Percentiles rank a stretch among this genome's conserved stretches.
Conservation (phyloP, 2,329 filamentous ascomycete genomes). For the Geosmithia flava region DNA sequence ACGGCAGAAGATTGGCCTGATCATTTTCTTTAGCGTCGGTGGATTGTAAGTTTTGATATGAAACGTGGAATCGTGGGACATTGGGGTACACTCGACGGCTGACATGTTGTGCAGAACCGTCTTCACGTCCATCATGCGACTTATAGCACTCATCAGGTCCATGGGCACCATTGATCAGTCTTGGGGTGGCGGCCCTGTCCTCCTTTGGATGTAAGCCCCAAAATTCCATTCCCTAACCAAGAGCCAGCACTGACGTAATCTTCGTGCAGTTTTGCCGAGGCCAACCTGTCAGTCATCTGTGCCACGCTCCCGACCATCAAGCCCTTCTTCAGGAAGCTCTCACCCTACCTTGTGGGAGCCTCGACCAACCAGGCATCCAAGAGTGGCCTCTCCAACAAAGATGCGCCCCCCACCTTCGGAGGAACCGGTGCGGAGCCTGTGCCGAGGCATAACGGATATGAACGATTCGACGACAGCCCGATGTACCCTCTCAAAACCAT, state of each 20-base stretch:
- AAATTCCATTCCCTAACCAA: neutral
- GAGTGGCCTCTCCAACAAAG: neutral
- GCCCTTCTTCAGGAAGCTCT: neutral
- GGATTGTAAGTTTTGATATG: neutral
- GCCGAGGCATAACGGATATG: neutral
- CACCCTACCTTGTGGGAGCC: neutral
- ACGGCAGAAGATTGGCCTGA: constrained; percentile 1
- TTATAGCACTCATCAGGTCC: neutral
- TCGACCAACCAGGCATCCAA: neutral
- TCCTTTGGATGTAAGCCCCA: constrained; percentile 2
- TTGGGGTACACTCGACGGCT: neutral
- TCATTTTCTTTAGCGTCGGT: constrained; percentile 1
- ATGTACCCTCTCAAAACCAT: neutral
- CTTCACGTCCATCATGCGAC: constrained; percentile 1
- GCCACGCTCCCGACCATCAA: neutral
- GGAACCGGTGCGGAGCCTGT: neutral
- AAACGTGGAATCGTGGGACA: neutral
- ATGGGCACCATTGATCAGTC: neutral
- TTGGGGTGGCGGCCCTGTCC: constrained; percentile 1
- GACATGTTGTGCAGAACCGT: neutral
- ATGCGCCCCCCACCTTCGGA: neutral
- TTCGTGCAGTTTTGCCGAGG: neutral
- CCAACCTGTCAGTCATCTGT: neutral
- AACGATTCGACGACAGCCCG: neutral
- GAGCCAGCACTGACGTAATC: neutral